Evolutionary conservation across 345 rosid species (phyloP), one percentile per base, ranked within the genome.

Genomic region (Gossypium longicalyx): DNA sequence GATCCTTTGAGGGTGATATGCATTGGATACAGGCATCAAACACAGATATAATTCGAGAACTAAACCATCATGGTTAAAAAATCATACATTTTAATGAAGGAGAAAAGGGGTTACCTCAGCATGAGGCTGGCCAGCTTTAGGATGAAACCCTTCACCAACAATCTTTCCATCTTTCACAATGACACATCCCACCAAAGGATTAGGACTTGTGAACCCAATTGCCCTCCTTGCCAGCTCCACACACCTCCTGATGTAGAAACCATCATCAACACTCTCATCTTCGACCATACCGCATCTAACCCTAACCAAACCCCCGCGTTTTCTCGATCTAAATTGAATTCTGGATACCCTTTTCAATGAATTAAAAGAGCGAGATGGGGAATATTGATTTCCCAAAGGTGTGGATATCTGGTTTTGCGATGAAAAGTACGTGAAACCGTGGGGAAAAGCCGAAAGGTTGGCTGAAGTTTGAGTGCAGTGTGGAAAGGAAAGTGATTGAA

Each of bases 61-160:
- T 8, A 7, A 48, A 56, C 12, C 12, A 56, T 19, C 20, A 9
- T 56, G 10, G 23, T 20, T 56, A 20, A 56, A 56, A 20, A 59
- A 15, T 9, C 53, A 19, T 29, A 54, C 17, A 54, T 38, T 27
- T 69, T 69, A 71, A 29, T 41, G 49, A 34, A 22, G n/a, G 57
- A 23, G 47, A 58, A 51, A 29, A 7, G 16, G 45, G 78, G 64
- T 80, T 82, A 95, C 97, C 97, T 95, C 98, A 45, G 97, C 97
- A 80, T 93, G 99, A 77, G 98, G 97, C 72, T 91, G 90, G 12
- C 97, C 98, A 65, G 98, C 97, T 88, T 93, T 95, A 67, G 98
- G 98, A 79, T 95, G 98, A 81, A 89, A 93, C 43, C 98, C 99
- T 88, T 93, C 83, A 22, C 99, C 97, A 60, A 95, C 98, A 78